Conservation (phyloP, 1,139 yeast genomes). For the Taphrina sp. region DNA sequence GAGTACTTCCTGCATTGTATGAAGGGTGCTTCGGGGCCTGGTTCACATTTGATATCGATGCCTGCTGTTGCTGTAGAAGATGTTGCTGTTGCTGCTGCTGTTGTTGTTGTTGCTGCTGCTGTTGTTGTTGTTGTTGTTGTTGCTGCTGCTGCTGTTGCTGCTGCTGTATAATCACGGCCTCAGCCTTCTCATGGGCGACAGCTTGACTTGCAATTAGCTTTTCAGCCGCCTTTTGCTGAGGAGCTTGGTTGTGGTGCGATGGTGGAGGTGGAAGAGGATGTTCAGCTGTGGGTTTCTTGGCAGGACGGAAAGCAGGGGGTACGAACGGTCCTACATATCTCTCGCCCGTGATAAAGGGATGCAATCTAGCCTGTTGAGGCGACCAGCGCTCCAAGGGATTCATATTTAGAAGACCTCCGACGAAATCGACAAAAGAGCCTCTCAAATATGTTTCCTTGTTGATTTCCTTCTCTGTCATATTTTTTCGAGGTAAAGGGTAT, state of each 20-base stretch:
- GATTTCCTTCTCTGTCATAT: constrained; percentile 53
- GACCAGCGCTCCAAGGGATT: constrained; percentile 95
- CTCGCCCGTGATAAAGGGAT: constrained; percentile 72
- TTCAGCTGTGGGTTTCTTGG: constrained; percentile 21
- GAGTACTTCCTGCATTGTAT: background rate
- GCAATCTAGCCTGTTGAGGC: constrained; percentile 90
- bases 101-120: constrained; percentile 12
- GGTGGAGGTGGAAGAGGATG: constrained; percentile 31
- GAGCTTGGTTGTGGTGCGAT: constrained; percentile 29
- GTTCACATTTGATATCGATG: background rate
- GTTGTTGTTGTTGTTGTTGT: no score
- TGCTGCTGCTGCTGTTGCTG: constrained; percentile 23
- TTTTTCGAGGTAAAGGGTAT: constrained; percentile 63
- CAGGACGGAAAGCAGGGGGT: constrained; percentile 37
- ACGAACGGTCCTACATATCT: constrained; percentile 43
- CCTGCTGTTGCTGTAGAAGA: constrained; percentile 10
- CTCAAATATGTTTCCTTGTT: constrained; percentile 39
- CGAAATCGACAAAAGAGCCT: constrained; percentile 70
- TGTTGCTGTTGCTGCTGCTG: constrained; percentile 12
- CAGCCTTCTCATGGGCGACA: constrained; percentile 27
- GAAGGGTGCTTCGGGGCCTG: background rate
- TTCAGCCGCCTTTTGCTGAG: constrained; percentile 31
- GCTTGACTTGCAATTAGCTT: constrained; percentile 29
- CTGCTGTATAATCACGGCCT: constrained; percentile 17
- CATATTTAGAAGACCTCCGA: constrained; percentile 70